Conservation (phyloP, 805 yeast genomes). For the Saccharomycopsis sp. region DNA sequence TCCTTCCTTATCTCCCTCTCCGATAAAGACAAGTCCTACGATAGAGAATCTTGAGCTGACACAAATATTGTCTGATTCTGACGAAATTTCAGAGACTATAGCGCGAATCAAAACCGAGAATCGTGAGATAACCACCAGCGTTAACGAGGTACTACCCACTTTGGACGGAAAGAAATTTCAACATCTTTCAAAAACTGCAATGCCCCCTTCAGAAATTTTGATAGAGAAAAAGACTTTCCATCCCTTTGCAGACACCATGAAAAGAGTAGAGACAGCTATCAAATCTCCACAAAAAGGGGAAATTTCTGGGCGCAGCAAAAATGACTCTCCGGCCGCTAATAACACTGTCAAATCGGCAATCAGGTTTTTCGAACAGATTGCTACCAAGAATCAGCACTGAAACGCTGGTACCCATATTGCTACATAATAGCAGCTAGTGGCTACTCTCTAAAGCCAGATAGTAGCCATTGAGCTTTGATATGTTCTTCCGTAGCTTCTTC, state of each 20-base stretch:
- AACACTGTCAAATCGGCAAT: neutral
- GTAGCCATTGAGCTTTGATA: too few relatives aligned
- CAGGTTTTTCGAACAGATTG: neutral
- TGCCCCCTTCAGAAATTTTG: too few relatives aligned
- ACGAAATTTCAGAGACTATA: neutral
- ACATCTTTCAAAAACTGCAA: too few relatives aligned
- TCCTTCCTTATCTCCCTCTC: neutral
- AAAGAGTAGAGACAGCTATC: too few relatives aligned
- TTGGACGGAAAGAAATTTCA: neutral
- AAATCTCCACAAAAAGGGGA: too few relatives aligned
- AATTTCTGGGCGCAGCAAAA: too few relatives aligned
- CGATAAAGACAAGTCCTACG: neutral
- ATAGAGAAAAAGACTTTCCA: too few relatives aligned
- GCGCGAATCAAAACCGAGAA: neutral
- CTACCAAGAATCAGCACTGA: neutral
- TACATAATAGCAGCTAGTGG: neutral
- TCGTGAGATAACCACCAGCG: neutral
- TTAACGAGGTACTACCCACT: neutral
- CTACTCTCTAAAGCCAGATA: too few relatives aligned
- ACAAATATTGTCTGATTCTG: neutral
- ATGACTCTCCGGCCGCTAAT: neutral
- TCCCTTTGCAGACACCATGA: too few relatives aligned
- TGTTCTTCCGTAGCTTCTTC: too few relatives aligned
- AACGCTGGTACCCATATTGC: neutral
- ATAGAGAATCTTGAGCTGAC: neutral